Evolutionary conservation across 176 grass and related monocot species (phyloP), one percentile per base, ranked within the genome.

Genomic region (Hyparrhenia diplandra): DNA sequence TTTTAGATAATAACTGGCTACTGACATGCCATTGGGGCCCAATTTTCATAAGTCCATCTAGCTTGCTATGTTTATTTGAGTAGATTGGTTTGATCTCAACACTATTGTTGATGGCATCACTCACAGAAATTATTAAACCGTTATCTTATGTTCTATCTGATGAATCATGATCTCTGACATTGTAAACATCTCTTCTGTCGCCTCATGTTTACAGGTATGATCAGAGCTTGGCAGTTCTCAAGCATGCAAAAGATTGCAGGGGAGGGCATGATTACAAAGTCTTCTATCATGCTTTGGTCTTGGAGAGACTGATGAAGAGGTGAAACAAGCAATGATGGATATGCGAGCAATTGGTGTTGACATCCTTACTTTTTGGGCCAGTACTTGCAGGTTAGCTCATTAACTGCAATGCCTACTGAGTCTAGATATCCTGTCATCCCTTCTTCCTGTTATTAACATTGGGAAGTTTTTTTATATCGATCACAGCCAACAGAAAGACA

Each of bases 211-310:
- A 46, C 74, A 97, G 91, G 54, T 97, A 97, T 66, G 89, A 92
- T 27, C 89, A 92, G 77, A 92, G 94, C 67, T 83, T 97, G 74
- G 77, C 82, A 51, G 94, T 97, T 82, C 76, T 92, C 80, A 97
- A 87, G 78, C 89, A 94, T 80, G 94, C 85, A 54, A 97, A 94
- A 82, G 18, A 59, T 72, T 83, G 79, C 89, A 94, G 93, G 60
- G 60, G 68, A 94, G 57, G 85, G 91, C 11, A 94, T 94, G 94
- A 34, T 97, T 64, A 94, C 94, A 0, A 97, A 97, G 82, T 97
- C 94, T 54, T 97, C 91, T 43, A 92, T 97, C 71, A 97, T 97
- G 91, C 94, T 97, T 97, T 40, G 91, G 94, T 75, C 94, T 97
- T 66, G 89, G 94, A 76, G 94, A 94, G 70, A 88, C 86, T 58